Conservation (phyloP, 495 filamentous ascomycete genomes). For the Thermothielavioides terrestris region DNA sequence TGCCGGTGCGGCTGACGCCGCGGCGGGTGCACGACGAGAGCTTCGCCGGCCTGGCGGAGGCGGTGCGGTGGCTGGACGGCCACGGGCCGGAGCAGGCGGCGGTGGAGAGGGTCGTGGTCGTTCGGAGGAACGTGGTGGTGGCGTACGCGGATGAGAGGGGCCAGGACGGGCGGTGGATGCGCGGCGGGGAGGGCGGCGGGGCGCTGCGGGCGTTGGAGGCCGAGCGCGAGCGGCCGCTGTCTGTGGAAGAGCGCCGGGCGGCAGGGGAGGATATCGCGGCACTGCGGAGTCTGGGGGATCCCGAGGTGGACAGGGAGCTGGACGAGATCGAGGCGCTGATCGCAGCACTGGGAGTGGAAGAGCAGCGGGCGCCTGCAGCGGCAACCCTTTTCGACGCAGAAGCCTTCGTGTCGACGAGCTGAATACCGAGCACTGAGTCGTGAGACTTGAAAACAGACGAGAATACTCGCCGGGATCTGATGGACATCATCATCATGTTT, state of each 20-base stretch:
- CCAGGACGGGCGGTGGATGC: slow-evolving; percentile 1
- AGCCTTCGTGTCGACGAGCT: slow-evolving; percentile 3
- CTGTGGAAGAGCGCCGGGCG: slow-evolving; percentile 13
- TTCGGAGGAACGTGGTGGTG: slow-evolving; percentile 18
- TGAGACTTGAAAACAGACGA: no score
- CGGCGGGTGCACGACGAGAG: slow-evolving; percentile 31
- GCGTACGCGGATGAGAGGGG: slow-evolving; percentile 17
- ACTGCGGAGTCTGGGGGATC: slow-evolving; percentile 16
- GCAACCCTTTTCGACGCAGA: slow-evolving; percentile 6
- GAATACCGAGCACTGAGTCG: no score
- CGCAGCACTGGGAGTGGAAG: slow-evolving; percentile 3
- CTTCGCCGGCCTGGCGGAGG: slow-evolving; percentile 21
- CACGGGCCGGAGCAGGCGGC: not conserved
- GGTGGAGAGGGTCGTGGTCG: slow-evolving; percentile 15
- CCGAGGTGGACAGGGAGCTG: slow-evolving; percentile 19
- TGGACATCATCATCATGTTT: not conserved
- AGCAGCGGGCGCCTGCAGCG: not conserved
- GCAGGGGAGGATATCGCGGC: slow-evolving; percentile 17
- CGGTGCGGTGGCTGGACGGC: slow-evolving; percentile 27
- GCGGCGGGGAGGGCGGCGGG: slow-evolving; percentile 6
- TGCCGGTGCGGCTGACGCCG: slow-evolving; percentile 31
- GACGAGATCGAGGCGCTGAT: slow-evolving; percentile 23
- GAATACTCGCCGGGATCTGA: no score
- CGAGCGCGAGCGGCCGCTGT: slow-evolving; percentile 22
- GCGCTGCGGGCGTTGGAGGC: slow-evolving; percentile 14